Base-by-base conservation (phyloP, 441 rosid genomes). In the Breynia disticha region DNA sequence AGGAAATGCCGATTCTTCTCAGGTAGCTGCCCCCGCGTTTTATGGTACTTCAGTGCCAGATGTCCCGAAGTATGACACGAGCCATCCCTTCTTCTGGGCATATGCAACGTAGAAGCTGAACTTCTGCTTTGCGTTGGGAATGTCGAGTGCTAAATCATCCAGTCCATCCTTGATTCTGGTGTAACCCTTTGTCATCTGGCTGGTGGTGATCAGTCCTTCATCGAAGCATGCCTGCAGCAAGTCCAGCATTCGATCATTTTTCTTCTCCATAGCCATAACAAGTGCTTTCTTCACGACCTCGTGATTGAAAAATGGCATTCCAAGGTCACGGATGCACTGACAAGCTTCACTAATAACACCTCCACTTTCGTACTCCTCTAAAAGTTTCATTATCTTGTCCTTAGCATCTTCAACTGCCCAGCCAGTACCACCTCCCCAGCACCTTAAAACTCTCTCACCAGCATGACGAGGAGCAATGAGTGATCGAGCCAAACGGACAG, bases 251-350 rank as follows among this genome's bases (percentile, higher is more conserved):
- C 80, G 59, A 53, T 94, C 99, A 35, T 90, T 94, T 80, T 94
- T 77, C 83, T 87, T 94, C 81, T 90, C 99, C 99, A 94, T 94
- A n/a, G 99, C 99, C 97, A 94, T 94, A 24, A 89, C 93, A 71
- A 94, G 44, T 43, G 97, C 99, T 69, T 94, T 94, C 87, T 94
- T 94, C 70, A 89, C 99, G 16, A 94, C 99, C 67, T 94, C 99
- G 52, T 94, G 97, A 70, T 94, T 89, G 58, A 87, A 94, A 69
- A 94, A 94, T 0, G 96, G 95, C 99, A 94, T 94, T 42, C 85
- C 97, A 1, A 94, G 79, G 56, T 94, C 99, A 1, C 99, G 93
- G 48, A 94, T 94, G 56, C 99, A 94, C 62, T 85, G 97, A 71
- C 97, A 89, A 50, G 99, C 99, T 61, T 93, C 99, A 7, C 74